Percentiles rank a stretch among this genome's conserved stretches.
phyloP scores from a whole-genome alignment of 305 asterid genomes.

The Euphrasia arctica region DNA sequence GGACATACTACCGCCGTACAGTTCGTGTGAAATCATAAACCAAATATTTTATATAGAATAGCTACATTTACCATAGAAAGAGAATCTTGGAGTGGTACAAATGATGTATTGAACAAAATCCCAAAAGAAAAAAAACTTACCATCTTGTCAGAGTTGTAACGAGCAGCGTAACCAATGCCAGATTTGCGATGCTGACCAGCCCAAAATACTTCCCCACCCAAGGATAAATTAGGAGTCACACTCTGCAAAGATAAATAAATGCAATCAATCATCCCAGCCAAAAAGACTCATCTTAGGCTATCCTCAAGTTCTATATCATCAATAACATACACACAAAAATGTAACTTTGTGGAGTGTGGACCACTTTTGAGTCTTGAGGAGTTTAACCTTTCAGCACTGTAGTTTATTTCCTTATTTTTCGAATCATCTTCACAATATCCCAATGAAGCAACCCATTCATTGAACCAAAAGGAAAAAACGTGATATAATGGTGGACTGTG shows the following conservation, averaged over 20 bases:
- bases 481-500: neutral
- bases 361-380: too few relatives aligned
- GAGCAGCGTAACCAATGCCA: slow-evolving; percentile 93
- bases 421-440: too few relatives aligned
- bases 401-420: too few relatives aligned
- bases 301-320: too few relatives aligned
- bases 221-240: slow-evolving; percentile 71
- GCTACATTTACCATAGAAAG: neutral
- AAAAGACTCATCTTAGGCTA: neutral
- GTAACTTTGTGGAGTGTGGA: too few relatives aligned
- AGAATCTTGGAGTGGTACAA: neutral
- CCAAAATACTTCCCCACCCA: slow-evolving; percentile 99
- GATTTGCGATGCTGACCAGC: slow-evolving; percentile 97
- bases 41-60: neutral
- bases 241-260: slow-evolving; percentile 42
- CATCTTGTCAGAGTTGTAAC: slow-evolving; percentile 94
- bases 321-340: too few relatives aligned
- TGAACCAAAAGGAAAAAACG: neutral
- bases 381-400: too few relatives aligned
- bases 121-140: slow-evolving; percentile 31
- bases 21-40: neutral
- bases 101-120: neutral
- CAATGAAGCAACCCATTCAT: slow-evolving; percentile 1
- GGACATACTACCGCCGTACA: neutral
- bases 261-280: slow-evolving; percentile 13